These are phyloP conservation scores for Plasmodium coatneyi DNA, from an alignment of 169 alveolate species.

Conservation along the genomic window DNA sequence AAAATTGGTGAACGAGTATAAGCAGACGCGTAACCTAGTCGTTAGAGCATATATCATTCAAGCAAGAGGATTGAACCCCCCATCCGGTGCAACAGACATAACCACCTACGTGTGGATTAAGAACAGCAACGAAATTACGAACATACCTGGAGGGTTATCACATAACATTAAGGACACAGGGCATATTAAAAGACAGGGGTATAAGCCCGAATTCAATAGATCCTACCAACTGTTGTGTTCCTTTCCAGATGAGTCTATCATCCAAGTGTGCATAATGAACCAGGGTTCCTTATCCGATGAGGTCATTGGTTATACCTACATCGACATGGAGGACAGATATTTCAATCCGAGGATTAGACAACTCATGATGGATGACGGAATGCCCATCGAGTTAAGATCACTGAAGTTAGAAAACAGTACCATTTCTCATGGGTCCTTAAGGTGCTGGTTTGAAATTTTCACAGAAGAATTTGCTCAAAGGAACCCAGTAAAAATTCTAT, in stretches of 20 bases:
- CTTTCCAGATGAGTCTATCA: constrained; percentile 90
- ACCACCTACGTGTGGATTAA: constrained; percentile 87
- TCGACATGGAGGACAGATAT: constrained; percentile 92
- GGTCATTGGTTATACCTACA: constrained; percentile 89
- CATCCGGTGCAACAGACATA: constrained; percentile 86
- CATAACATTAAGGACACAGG: constrained; percentile 86
- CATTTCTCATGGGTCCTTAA: constrained; percentile 89
- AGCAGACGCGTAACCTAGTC: constrained; percentile 78
- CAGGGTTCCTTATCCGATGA: constrained; percentile 90
- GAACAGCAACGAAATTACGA: constrained; percentile 83
- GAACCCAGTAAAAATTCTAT: constrained; percentile 86
- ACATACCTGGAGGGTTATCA: constrained; percentile 84
- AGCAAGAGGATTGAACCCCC: constrained; percentile 90
- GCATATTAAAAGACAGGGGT: constrained; percentile 86
- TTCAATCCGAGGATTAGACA: constrained; percentile 86
- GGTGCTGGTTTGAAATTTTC: constrained; percentile 91
- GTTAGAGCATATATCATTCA: constrained; percentile 90
- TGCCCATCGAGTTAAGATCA: constrained; percentile 87
- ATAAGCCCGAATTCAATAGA: constrained; percentile 90
- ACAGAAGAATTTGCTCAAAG: constrained; percentile 87
- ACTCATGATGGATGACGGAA: constrained; percentile 84
- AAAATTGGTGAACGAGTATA: constrained; percentile 67
- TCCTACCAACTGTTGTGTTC: constrained; percentile 89
- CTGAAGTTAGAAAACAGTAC: constrained; percentile 84
- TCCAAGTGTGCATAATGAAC: constrained; percentile 88